Evolutionary conservation across 257 asterid species (phyloP).

Genomic region (Handroanthus guayacan): DNA sequence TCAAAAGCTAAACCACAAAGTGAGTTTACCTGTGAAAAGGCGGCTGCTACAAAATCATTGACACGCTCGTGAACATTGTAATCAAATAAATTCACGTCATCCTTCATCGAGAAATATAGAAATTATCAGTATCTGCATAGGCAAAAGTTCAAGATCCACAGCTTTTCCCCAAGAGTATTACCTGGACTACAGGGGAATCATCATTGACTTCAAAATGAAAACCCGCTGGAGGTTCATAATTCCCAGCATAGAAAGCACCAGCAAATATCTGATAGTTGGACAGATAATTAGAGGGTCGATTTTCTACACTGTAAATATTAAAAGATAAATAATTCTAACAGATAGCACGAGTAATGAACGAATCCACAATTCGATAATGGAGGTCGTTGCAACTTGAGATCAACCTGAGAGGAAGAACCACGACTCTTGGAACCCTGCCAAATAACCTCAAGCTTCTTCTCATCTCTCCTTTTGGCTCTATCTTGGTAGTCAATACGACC

Average conservation of each 20-base stretch:
- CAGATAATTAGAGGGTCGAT: background rate
- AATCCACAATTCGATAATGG: constrained; percentile 1
- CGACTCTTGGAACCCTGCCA: constrained; percentile 90
- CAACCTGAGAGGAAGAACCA: constrained; percentile 90
- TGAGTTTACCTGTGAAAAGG: constrained; percentile 66
- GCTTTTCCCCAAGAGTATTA: constrained; percentile 32
- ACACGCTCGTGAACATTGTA: constrained; percentile 96
- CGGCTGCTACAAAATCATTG: constrained; percentile 91
- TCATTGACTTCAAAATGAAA: constrained; percentile 87
- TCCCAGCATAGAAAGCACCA: constrained; percentile 88
- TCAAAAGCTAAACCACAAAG: constrained; percentile 14
- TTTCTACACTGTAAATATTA: constrained; percentile 11
- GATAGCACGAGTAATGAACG: background rate
- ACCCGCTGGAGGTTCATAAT: constrained; percentile 89
- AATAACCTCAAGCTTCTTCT: constrained; percentile 89
- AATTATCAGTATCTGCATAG: constrained; percentile 35
- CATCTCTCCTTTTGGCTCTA: constrained; percentile 76
- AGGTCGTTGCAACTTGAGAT: constrained; percentile 26
- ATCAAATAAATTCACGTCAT: constrained; percentile 72
- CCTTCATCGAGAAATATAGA: constrained; percentile 55
- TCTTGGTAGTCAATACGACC: constrained; percentile 99
- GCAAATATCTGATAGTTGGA: constrained; percentile 75
- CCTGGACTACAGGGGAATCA: constrained; percentile 86
- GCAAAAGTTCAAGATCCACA: constrained; percentile 23
- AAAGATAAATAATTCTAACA: background rate